These are phyloP conservation scores for Cyphellophora attinorum DNA, from an alignment of 2,329 filamentous ascomycete species.

Conservation along the genomic window DNA sequence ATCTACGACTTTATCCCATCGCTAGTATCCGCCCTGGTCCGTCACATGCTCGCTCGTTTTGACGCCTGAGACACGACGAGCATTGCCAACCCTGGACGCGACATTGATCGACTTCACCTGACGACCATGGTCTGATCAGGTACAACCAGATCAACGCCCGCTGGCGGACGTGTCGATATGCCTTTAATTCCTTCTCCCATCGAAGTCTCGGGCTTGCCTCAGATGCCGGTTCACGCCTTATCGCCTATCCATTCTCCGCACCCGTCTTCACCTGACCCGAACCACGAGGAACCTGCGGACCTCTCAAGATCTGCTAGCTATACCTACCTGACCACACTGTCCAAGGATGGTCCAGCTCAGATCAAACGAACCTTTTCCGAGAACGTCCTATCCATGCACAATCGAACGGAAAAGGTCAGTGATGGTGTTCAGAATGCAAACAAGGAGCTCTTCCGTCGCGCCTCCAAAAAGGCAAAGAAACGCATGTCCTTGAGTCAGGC, in stretches of 20 bases:
- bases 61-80: too few relatives aligned
- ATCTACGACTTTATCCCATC: too few relatives aligned
- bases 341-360: conserved; percentile 24
- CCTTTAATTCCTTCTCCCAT: too few relatives aligned
- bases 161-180: too few relatives aligned
- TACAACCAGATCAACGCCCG: not conserved
- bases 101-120: too few relatives aligned
- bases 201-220: conserved; percentile 6
- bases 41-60: too few relatives aligned
- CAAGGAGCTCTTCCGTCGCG: conserved; percentile 16
- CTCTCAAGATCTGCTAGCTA: conserved; percentile 50
- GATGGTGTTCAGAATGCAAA: conserved; percentile 12
- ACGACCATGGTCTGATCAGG: not conserved
- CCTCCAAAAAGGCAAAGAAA: conserved; percentile 18
- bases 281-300: conserved; percentile 7
- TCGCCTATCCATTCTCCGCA: conserved; percentile 8
- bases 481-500: conserved; percentile 22
- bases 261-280: conserved; percentile 4
- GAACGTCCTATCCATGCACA: conserved; percentile 32
- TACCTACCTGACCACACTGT: conserved; percentile 39
- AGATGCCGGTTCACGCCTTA: conserved; percentile 11
- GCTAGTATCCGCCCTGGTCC: too few relatives aligned
- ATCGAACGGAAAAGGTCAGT: conserved; percentile 14
- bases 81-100: too few relatives aligned
- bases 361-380: conserved; percentile 43